A percentile compares a stretch with the other conserved stretches of the same genome.
Evolutionary conservation across 352 stramenopile genomes (phyloP).

Genomic region (Pythium utonaiense): DNA sequence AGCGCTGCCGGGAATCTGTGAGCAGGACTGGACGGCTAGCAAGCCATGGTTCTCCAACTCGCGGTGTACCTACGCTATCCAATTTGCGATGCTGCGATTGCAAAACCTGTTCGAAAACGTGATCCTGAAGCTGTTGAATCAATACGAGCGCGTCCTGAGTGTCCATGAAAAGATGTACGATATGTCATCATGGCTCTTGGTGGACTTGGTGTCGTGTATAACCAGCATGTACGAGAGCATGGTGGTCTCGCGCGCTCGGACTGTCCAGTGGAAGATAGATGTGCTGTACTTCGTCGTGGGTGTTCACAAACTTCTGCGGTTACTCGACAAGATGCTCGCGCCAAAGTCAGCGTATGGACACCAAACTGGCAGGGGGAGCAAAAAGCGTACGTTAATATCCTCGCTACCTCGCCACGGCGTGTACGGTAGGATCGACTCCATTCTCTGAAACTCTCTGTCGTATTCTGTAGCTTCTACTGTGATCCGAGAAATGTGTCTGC

Average conservation of each 20-base stretch:
- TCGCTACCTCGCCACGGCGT: too few species aligned
- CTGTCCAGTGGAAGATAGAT: conserved; percentile 69
- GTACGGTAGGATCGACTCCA: too few species aligned
- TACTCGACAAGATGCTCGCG: conserved; percentile 53
- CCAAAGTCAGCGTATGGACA: conserved; percentile 11
- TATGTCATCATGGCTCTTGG: conserved; percentile 39
- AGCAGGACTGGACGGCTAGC: conserved; percentile 46
- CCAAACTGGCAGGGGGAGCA: conserved; percentile 24
- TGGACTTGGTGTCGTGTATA: conserved; percentile 46
- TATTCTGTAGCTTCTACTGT: conserved; percentile 38
- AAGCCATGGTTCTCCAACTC: conserved; percentile 66
- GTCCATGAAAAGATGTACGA: conserved; percentile 70
- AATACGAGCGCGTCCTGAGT: conserved; percentile 47
- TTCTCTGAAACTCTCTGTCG: too few species aligned
- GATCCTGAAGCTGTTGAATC: conserved; percentile 31
- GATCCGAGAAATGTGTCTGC: conserved; percentile 44
- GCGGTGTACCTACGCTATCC: conserved; percentile 51
- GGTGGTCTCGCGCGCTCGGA: conserved; percentile 37
- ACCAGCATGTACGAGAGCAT: conserved; percentile 46
- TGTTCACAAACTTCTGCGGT: conserved; percentile 40
- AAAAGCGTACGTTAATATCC: conserved; percentile 30
- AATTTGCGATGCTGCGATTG: conserved; percentile 50
- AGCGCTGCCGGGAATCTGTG: conserved; percentile 46
- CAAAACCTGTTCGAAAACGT: conserved; percentile 46
- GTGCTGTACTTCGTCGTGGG: conserved; percentile 65